Base-by-base conservation (phyloP, 2,329 filamentous ascomycete genomes). In the Hypoxylon sp. region DNA sequence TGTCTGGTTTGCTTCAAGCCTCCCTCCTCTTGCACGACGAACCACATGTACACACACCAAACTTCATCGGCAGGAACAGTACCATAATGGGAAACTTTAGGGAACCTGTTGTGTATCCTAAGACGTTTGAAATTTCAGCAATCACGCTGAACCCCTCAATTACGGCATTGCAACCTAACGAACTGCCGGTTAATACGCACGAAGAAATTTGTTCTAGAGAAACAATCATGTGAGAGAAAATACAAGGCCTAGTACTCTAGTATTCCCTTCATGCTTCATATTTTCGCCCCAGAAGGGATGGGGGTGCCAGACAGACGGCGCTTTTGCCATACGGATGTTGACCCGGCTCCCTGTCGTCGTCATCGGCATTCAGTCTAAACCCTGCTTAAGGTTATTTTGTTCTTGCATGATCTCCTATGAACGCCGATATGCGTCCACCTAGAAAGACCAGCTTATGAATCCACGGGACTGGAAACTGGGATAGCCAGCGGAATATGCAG, bases 381-480 rank as follows among this genome's bases (percentile, higher is more conserved):
- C 6, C 57, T 13, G 42, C 19, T 29, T 26, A 44, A 48, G 37
- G 31, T 48, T 31, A 55, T 52, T 48, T 22, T 62, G 1, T 19
- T 51, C 39, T 37, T 31, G 29, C 24, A 29, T 46, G n/a, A 26
- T 31, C 13, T 26, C n/a, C 17, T 39, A 59, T 39, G 44, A 10
- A 44, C 35, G 31, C 48, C n/a, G 50, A 37, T 19, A 22, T 51
- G 29, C 42, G 19, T 24, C 24, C 26, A 31, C 22, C n/a, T 59
- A 5, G 29, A 55, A 14, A 58, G 63, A 11, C 46, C 19, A 31
- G 57, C 46, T 39, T 17, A 57, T 29, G 29, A 35, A 46, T 8
- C 64, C 65, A 60, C 60, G 59, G 55, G 37, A 19, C 54, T 63
- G 59, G 64, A 26, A 64, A 39, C 13, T 39, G 33, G 31, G 39